Conservation (phyloP, 2,329 filamentous ascomycete genomes). For the Fusarium tuaranense region DNA sequence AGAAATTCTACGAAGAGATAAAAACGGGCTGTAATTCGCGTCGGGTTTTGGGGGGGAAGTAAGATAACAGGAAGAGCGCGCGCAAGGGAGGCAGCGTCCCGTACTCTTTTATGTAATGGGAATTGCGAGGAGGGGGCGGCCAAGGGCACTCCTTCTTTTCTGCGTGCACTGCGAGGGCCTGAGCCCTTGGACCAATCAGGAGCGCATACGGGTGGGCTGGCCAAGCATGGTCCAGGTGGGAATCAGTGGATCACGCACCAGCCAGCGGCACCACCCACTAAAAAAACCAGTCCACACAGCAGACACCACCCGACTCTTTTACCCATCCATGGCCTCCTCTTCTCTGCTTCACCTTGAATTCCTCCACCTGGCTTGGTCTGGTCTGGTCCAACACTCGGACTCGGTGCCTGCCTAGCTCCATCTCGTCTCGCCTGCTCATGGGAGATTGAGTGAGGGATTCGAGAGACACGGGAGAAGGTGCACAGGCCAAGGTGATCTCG, state of each 20-base stretch:
- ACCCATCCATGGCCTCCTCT: neutral
- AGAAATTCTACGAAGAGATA: conserved; percentile 49
- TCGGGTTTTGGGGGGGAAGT: conserved; percentile 44
- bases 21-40: conserved; percentile 46
- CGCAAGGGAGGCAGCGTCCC: conserved; percentile 46
- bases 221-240: conserved; percentile 8
- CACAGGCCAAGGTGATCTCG: conserved; percentile 9
- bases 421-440: conserved; percentile 9
- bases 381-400: neutral
- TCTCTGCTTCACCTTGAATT: conserved; percentile 32
- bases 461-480: neutral
- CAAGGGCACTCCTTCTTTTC: conserved; percentile 40
- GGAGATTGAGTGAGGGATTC: conserved; percentile 6
- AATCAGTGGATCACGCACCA: conserved; percentile 22
- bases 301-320: conserved; percentile 8
- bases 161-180: conserved; percentile 31
- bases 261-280: conserved; percentile 37
- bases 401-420: neutral
- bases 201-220: conserved; percentile 14
- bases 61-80: conserved; percentile 47
- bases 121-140: conserved; percentile 48
- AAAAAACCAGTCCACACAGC: conserved; percentile 39
- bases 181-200: conserved; percentile 37
- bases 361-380: neutral
- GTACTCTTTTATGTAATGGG: conserved; percentile 56